Base-by-base conservation (phyloP, 2,329 filamentous ascomycete species). In the Dactylellina parvicollis region DNA sequence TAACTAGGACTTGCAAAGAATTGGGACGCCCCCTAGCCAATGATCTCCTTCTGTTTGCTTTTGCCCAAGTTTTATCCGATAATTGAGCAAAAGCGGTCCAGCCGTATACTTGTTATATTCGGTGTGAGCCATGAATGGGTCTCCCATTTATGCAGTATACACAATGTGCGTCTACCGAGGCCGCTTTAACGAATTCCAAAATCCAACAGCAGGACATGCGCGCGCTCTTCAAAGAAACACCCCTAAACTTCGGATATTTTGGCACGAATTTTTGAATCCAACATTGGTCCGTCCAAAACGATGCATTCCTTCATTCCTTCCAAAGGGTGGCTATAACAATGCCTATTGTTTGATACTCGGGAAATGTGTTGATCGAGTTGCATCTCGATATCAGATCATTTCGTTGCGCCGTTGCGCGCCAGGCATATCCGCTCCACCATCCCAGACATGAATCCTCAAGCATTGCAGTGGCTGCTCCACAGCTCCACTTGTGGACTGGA, bases 361-460 rank as follows among this genome's bases (percentile, higher is more conserved):
- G 28, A 46, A 46, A 59, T 59, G 62, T 67, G 62, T 67, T 67
- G 62, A 67, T 52, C 52, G 24, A 16, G 62, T 67, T 67, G 62
- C 18, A 67, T 59, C 30, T 40, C 47, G 20, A 34, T 16, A 4
- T 30, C 18, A 24, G 7, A n/a, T 28, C 36, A 42, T 26, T 8
- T 26, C 16, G 1, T 38, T 26, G 24, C 44, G 34, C 52, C 55
- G 40, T 30, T 44, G n/a, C 28, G 24, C 59, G n/a, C 18, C 12
- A 67, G 62, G 62, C 62, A 67, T 59, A 55, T 26, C 26, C 60
- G 60, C 42, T 32, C n/a, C n/a, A n/a, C n/a, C n/a, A n/a, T n/a
- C n/a, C n/a, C n/a, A n/a, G n/a, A n/a, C n/a, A 38, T 4, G 32
- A 16, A 16, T 7, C 2, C 5, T 30, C 3, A 55, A 26, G 32